phyloP scores from a whole-genome alignment of 2,329 filamentous ascomycete species.

The Sarocladium strictum region DNA sequence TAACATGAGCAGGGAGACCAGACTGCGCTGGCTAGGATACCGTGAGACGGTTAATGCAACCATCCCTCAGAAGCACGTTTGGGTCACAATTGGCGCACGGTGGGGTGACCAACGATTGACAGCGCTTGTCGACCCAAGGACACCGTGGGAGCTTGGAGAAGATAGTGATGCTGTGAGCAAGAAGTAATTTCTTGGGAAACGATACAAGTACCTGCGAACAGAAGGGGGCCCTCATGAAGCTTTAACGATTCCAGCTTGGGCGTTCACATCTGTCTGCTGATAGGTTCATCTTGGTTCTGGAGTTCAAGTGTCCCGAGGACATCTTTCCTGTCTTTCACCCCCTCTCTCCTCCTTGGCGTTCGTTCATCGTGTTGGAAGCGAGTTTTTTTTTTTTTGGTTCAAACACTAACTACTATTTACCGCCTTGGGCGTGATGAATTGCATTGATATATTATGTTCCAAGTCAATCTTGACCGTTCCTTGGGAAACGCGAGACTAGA shows the following conservation, averaged over 20 bases:
- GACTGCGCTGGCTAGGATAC: slow-evolving; percentile 53
- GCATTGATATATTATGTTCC: background rate
- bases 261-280: slow-evolving; percentile 1
- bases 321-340: background rate
- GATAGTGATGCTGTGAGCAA: slow-evolving; percentile 36
- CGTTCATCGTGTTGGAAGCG: background rate
- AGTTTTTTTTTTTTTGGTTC: background rate
- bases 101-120: slow-evolving; percentile 52
- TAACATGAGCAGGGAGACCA: slow-evolving; percentile 47
- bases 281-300: background rate
- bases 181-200: slow-evolving; percentile 20
- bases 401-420: background rate
- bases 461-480: background rate
- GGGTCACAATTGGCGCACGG: slow-evolving; percentile 61
- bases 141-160: slow-evolving; percentile 46
- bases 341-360: background rate
- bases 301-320: background rate
- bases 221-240: slow-evolving; percentile 6
- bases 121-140: slow-evolving; percentile 49
- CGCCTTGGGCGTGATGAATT: background rate
- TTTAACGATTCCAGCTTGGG: slow-evolving; percentile 8
- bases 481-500: background rate
- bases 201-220: background rate
- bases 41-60: slow-evolving; percentile 48
- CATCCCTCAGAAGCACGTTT: slow-evolving; percentile 56